phyloP scores from a whole-genome alignment of 2,329 filamentous ascomycete species.

The Trichoderma afroharzianum region DNA sequence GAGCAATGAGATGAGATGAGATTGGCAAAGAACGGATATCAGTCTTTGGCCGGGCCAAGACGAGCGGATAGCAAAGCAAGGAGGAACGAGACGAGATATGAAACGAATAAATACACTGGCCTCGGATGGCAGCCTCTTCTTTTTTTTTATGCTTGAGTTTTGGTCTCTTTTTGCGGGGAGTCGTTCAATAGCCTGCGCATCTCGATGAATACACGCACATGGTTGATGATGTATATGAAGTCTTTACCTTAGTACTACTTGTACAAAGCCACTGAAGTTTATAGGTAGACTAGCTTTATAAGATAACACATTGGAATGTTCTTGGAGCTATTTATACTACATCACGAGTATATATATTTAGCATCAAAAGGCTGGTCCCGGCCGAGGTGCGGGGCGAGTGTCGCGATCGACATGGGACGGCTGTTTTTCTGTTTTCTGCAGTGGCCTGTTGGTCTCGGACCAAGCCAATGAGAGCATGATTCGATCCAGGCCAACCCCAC shows the following conservation, averaged over 20 bases:
- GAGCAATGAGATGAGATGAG: constrained; percentile 3
- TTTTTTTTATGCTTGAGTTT: not conserved
- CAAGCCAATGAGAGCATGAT: not conserved
- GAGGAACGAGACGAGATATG: constrained; percentile 2
- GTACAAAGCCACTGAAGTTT: not conserved
- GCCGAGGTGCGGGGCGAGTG: not conserved
- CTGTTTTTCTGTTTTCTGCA: not conserved
- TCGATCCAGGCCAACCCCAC: not conserved
- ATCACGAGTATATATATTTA: not conserved
- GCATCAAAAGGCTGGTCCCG: not conserved
- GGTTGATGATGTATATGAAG: not conserved
- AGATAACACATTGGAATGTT: too few relatives aligned
- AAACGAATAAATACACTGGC: constrained; percentile 13
- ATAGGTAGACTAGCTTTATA: not conserved
- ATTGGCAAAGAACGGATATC: not conserved
- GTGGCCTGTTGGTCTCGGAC: not conserved
- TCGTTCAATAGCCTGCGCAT: not conserved
- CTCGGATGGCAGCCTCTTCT: not conserved
- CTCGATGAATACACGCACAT: not conserved
- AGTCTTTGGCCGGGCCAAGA: constrained; percentile 3
- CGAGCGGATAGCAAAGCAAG: not conserved
- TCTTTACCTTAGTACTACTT: not conserved
- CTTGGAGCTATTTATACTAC: not conserved
- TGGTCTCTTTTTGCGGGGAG: not conserved
- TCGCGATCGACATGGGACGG: not conserved